Evolutionary conservation across 805 yeast species (phyloP).

Genomic region (Priceomyces haplophilus): DNA sequence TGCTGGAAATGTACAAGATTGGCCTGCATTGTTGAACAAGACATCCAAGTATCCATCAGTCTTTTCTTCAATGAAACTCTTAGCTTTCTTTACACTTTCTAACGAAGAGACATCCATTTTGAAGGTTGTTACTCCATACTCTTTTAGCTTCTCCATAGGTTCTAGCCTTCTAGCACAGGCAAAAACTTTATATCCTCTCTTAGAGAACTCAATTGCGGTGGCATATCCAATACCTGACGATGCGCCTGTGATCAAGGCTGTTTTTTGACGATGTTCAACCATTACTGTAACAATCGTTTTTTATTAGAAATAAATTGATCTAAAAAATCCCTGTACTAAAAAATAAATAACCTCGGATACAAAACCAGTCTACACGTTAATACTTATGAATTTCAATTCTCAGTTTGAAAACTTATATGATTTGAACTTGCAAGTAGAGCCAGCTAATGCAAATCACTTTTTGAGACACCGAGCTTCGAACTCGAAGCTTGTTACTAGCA

Average conservation of each 20-base stretch:
- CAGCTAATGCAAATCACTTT: too few relatives aligned
- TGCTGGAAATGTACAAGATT: constrained; percentile 69
- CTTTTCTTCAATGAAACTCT: constrained; percentile 37
- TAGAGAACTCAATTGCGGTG: constrained; percentile 47
- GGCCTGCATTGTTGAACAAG: constrained; percentile 75
- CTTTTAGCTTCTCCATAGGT: constrained; percentile 51
- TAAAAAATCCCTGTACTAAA: too few relatives aligned
- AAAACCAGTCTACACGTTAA: too few relatives aligned
- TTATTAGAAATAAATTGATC: too few relatives aligned
- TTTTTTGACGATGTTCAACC: constrained; percentile 26
- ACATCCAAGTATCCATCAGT: constrained; percentile 54
- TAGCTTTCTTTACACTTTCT: constrained; percentile 46
- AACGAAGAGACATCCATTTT: constrained; percentile 56
- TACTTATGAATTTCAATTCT: too few relatives aligned
- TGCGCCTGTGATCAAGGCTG: constrained; percentile 57
- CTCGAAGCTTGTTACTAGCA: too few relatives aligned
- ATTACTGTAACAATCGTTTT: constrained; percentile 3
- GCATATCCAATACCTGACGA: constrained; percentile 56
- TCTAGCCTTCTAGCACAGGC: constrained; percentile 72
- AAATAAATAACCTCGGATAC: too few relatives aligned
- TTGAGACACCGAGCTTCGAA: too few relatives aligned
- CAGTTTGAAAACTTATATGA: too few relatives aligned
- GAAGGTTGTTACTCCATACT: constrained; percentile 46
- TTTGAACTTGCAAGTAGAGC: too few relatives aligned
- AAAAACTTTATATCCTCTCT: constrained; percentile 56